These are phyloP conservation scores for Talaromyces islandicus DNA, from an alignment of 2,329 filamentous ascomycete species.

Conservation along the genomic window DNA sequence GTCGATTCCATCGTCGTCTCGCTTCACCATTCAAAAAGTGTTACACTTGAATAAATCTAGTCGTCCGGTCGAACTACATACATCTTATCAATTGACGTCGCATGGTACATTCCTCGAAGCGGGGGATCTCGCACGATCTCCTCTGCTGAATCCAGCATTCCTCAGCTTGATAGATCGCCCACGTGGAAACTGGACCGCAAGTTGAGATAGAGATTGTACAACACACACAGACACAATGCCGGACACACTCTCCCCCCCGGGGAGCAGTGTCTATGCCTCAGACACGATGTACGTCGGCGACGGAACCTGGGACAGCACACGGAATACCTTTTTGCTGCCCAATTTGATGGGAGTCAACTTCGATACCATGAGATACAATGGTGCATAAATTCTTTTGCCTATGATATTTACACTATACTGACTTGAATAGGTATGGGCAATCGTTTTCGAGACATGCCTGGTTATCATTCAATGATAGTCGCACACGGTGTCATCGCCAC, in stretches of 20 bases:
- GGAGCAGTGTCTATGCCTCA: slow-evolving; percentile 57
- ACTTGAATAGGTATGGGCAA: slow-evolving; percentile 56
- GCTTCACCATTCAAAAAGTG: neutral
- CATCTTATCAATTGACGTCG: slow-evolving; percentile 16
- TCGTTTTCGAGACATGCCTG: slow-evolving; percentile 53
- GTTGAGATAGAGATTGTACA: neutral
- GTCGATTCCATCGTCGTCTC: neutral
- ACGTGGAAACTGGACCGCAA: slow-evolving; percentile 1
- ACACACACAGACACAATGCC: slow-evolving; percentile 21
- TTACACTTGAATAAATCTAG: neutral
- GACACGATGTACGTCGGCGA: slow-evolving; percentile 59
- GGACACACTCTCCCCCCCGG: slow-evolving; percentile 48
- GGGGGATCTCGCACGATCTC: slow-evolving; percentile 41
- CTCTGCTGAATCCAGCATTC: slow-evolving; percentile 34
- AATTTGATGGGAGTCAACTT: slow-evolving; percentile 61
- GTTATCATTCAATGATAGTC: slow-evolving; percentile 54
- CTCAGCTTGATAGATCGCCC: slow-evolving; percentile 19
- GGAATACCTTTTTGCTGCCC: slow-evolving; percentile 59
- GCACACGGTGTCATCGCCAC: slow-evolving; percentile 57
- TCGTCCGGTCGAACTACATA: neutral
- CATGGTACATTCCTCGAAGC: slow-evolving; percentile 39
- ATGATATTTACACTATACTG: slow-evolving; percentile 4
- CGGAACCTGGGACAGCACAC: slow-evolving; percentile 58
- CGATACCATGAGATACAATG: slow-evolving; percentile 62
- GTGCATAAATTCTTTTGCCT: slow-evolving; percentile 31